These are phyloP conservation scores for Ulota crispa DNA, from an alignment of 225 moss, liverwort and hornwort species.

Conservation along the genomic window DNA sequence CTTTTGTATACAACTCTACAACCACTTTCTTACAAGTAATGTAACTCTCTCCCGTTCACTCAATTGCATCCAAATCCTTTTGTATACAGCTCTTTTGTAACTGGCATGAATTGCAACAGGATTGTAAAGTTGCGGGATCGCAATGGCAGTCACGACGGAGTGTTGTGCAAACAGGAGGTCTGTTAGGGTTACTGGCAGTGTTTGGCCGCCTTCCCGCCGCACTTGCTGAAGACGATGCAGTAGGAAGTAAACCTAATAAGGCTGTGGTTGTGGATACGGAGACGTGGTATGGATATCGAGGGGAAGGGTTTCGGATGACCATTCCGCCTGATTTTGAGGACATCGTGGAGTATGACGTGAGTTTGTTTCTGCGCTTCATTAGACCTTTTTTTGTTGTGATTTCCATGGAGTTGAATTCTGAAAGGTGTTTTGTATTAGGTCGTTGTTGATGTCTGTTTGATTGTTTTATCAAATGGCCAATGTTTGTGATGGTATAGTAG, in stretches of 20 bases:
- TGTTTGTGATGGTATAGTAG: no score
- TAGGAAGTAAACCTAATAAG: slow-evolving; percentile 22
- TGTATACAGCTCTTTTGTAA: not conserved
- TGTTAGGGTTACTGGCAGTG: slow-evolving; percentile 31
- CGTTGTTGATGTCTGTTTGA: no score
- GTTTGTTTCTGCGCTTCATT: not conserved
- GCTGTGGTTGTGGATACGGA: slow-evolving; percentile 28
- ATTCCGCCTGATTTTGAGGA: slow-evolving; percentile 92
- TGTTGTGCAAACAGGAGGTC: slow-evolving; percentile 37
- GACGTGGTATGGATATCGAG: slow-evolving; percentile 80
- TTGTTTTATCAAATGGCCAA: rapidly evolving
- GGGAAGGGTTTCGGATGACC: slow-evolving; percentile 78
- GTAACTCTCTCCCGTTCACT: not conserved
- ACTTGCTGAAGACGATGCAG: slow-evolving; percentile 17
- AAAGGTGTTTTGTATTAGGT: no score
- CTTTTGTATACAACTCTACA: not conserved
- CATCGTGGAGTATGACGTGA: slow-evolving; percentile 76
- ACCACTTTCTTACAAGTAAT: not conserved
- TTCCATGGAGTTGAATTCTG: no score
- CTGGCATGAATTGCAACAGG: slow-evolving; percentile 19
- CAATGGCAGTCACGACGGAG: slow-evolving; percentile 36
- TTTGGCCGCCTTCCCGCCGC: slow-evolving; percentile 18
- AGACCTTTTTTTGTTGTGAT: no score
- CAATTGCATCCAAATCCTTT: not conserved
- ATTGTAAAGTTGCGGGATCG: not conserved